Percentiles rank a stretch among this genome's conserved stretches.
Conservation (phyloP, 257 asterid genomes). For the Scutellaria barbata region DNA sequence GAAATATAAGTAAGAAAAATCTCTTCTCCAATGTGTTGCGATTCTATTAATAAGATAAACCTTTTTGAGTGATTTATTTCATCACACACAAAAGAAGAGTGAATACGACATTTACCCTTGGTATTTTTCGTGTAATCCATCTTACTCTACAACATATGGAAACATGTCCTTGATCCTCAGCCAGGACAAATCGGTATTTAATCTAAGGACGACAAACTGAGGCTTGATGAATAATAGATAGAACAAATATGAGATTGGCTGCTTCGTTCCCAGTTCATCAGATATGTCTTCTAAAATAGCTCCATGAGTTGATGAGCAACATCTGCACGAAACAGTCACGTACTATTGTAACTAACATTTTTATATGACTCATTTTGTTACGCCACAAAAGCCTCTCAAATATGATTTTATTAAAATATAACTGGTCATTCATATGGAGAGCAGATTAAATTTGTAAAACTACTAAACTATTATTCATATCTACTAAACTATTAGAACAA, state of each 20-base stretch:
- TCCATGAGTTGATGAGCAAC: constrained; percentile 89
- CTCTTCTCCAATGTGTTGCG: neutral
- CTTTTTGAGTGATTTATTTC: neutral
- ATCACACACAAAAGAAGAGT: constrained; percentile 14
- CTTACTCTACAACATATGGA: constrained; percentile 38
- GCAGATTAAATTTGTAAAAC: too few relatives aligned
- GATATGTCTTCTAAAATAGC: constrained; percentile 51
- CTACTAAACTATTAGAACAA: too few relatives aligned
- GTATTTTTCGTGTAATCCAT: constrained; percentile 29
- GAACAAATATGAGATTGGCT: constrained; percentile 3
- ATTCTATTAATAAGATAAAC: constrained; percentile 26
- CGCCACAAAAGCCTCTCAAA: neutral
- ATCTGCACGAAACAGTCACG: constrained; percentile 51
- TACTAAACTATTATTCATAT: too few relatives aligned
- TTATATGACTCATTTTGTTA: too few relatives aligned
- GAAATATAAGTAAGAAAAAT: too few relatives aligned
- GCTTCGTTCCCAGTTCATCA: constrained; percentile 3
- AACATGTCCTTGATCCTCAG: constrained; percentile 25
- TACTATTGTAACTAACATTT: neutral
- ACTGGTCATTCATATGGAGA: neutral
- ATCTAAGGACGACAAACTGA: neutral
- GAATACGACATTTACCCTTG: constrained; percentile 25
- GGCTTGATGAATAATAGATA: constrained; percentile 17
- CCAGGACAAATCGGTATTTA: constrained; percentile 14
- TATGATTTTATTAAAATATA: constrained; percentile 1